phyloP scores from a whole-genome alignment of 371 early-diverging fungal genomes.

The Umbelopsis sp. region DNA sequence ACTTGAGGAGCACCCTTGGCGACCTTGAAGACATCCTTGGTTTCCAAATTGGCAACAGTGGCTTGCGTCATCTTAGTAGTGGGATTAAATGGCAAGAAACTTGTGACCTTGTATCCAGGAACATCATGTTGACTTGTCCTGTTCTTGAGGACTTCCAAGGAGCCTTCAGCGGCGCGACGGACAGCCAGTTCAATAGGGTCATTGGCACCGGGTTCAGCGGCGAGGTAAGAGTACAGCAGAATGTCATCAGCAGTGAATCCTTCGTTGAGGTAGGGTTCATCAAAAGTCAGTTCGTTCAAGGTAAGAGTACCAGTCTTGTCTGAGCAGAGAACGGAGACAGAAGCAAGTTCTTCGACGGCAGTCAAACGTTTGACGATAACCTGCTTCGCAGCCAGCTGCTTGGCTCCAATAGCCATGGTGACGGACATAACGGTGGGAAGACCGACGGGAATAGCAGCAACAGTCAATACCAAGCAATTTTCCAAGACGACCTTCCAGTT shows the following conservation, averaged over 20 bases:
- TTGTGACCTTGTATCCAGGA: conserved; percentile 81
- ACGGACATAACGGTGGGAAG: conserved; percentile 94
- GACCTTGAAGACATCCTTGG: conserved; percentile 72
- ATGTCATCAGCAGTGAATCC: conserved; percentile 79
- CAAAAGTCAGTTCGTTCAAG: conserved; percentile 85
- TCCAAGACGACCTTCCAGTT: conserved; percentile 55
- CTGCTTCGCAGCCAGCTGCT: conserved; percentile 84
- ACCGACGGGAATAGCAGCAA: conserved; percentile 95
- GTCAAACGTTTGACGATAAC: conserved; percentile 95
- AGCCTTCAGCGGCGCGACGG: conserved; percentile 75
- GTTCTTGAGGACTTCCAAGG: conserved; percentile 62
- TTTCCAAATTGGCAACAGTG: conserved; percentile 67
- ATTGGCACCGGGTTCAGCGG: conserved; percentile 85
- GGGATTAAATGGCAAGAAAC: conserved; percentile 86
- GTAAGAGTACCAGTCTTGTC: conserved; percentile 98
- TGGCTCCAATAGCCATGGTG: conserved; percentile 95
- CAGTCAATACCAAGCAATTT: conserved; percentile 80
- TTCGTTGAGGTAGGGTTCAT: conserved; percentile 76
- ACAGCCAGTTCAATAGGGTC: conserved; percentile 89
- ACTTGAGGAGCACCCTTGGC: conserved; percentile 93
- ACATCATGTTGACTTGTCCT: conserved; percentile 54
- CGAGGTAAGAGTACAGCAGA: conserved; percentile 75
- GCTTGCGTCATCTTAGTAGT: conserved; percentile 85
- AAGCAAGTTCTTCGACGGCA: conserved; percentile 94
- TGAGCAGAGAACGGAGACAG: conserved; percentile 90